Evolutionary conservation across 257 asterid species (phyloP), one percentile per base, ranked within the genome.

Genomic region (Salvia rosmarinus): DNA sequence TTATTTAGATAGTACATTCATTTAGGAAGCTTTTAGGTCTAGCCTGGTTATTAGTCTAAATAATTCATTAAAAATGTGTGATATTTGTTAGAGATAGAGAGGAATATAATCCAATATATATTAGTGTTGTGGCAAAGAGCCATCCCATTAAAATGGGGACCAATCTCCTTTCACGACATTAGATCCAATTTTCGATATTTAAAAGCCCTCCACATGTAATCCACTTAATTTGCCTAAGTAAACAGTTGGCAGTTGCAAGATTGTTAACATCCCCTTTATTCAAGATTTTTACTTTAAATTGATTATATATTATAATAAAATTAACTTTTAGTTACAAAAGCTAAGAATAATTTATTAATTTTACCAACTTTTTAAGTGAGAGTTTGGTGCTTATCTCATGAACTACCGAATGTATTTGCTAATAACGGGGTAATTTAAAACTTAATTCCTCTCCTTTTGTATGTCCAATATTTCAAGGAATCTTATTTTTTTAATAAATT

Each of bases 61-160:
- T 39, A 39, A 6, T 8, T 39, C 44, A 39, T 37, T 39, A 39
- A 7, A 39, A 8, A 9, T 6, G 42, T 0, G 42, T 37, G 9
- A 37, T 37, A 37, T 4, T 37, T 1, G 54, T 42, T 42, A 20
- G 64, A 67, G 59, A 66, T 51, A 16, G 11, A 67, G 11, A 32
- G 60, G 46, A 50, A 46, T 56, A 56, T 51, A 51, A 16, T 19
- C 6, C 30, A 49, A 16, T 1, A 49, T 4, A 49, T 16, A 49
- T 16, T 16, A 49, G 55, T 49, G 17, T 49, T 49, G 20, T 12
- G 40, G n/a, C 37, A 42, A 40, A 12, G 7, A 44, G 50, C 6
- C 51, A 65, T 71, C 64, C 74, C 77, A 58, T 47, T 19, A 67
- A 50, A 50, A 70, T 51, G 78, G 80, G 78, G 78, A 79, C 83